Conservation (phyloP, 768 basidiomycete genomes). For the Pholiota microspora region DNA sequence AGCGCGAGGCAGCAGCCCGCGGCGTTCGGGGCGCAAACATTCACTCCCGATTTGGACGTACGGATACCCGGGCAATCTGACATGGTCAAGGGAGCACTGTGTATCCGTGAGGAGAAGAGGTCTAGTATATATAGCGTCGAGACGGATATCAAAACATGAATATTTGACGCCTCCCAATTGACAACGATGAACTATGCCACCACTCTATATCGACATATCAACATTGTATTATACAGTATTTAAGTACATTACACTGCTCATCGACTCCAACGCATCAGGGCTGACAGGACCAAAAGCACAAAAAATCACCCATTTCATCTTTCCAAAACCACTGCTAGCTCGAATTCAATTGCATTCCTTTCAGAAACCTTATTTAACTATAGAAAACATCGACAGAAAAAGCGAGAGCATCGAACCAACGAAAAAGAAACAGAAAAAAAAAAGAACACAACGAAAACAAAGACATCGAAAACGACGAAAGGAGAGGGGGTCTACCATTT, state of each 20-base stretch:
- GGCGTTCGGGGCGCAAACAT: not conserved
- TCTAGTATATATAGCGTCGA: slow-evolving; percentile 2
- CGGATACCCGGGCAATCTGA: not conserved
- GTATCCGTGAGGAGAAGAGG: not conserved
- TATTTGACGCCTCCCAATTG: no score
- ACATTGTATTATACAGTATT: no score
- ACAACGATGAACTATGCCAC: no score
- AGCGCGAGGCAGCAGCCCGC: not conserved
- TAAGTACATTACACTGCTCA: no score
- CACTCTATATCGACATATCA: no score
- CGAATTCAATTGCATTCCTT: not conserved
- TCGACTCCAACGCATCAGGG: no score
- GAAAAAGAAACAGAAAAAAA: not conserved
- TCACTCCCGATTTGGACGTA: not conserved
- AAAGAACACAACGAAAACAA: not conserved
- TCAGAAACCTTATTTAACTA: not conserved
- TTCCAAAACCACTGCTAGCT: no score
- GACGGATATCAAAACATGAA: not conserved
- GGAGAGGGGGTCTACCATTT: not conserved
- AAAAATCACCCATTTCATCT: not conserved
- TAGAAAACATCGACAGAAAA: not conserved
- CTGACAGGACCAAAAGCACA: no score
- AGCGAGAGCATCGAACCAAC: not conserved
- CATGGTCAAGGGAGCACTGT: not conserved
- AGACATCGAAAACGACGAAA: not conserved